A percentile compares a stretch with the other conserved stretches of the same genome.
phyloP scores from a whole-genome alignment of 202 grass and related monocot species.

The Hordeum pubiflorum region DNA sequence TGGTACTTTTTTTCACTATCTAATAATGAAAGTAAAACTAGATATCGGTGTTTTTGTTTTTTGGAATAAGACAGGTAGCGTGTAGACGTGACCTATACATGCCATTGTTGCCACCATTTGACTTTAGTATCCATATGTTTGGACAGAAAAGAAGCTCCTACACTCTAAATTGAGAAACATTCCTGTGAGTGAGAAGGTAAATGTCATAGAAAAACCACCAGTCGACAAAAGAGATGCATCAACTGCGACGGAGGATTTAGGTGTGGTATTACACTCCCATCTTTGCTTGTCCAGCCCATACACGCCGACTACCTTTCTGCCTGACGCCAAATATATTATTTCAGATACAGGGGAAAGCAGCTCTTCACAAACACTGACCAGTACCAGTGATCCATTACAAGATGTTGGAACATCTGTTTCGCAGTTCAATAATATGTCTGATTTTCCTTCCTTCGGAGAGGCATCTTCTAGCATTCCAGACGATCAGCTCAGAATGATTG shows the following conservation, averaged over 20 bases:
- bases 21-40: not conserved
- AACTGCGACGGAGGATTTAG: constrained; percentile 82
- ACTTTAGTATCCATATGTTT: constrained; percentile 11
- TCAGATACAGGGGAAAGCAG: constrained; percentile 40
- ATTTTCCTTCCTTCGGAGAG: constrained; percentile 40
- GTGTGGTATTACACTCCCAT: constrained; percentile 34
- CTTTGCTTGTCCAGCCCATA: constrained; percentile 11
- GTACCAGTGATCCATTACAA: constrained; percentile 26
- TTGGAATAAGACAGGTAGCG: not conserved
- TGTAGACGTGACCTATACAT: not conserved
- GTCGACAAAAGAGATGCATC: constrained; percentile 57
- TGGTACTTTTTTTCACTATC: not conserved
- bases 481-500: constrained; percentile 79
- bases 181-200: constrained; percentile 53
- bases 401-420: constrained; percentile 43
- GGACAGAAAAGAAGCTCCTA: constrained; percentile 84
- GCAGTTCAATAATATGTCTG: constrained; percentile 24
- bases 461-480: constrained; percentile 47
- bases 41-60: not conserved
- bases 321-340: constrained; percentile 35
- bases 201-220: constrained; percentile 37
- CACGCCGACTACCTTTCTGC: constrained; percentile 14
- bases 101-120: not conserved
- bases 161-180: constrained; percentile 75
- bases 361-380: constrained; percentile 38